Evolutionary conservation across 2,329 filamentous ascomycete genomes (phyloP).

Genomic region (Aureobasidium leucospermi): DNA sequence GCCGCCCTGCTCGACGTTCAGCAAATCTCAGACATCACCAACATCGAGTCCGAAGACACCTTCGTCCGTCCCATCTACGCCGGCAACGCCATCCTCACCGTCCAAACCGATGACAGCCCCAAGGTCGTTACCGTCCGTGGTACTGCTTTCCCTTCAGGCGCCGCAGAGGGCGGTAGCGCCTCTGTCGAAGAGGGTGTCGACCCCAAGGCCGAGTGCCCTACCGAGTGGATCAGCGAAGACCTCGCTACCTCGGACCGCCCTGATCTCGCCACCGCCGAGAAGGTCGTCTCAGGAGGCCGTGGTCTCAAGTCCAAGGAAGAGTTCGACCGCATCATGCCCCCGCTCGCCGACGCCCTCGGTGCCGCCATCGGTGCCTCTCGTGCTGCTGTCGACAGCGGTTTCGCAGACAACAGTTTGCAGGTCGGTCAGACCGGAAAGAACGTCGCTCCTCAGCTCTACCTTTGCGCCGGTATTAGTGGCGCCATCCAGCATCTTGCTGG

Average conservation of each 20-base stretch:
- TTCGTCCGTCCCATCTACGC: constrained; percentile 97
- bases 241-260: constrained; percentile 89
- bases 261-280: constrained; percentile 80
- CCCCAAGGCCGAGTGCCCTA: constrained; percentile 63
- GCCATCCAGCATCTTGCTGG: constrained; percentile 97
- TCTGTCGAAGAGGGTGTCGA: constrained; percentile 74
- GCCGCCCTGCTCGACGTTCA: constrained; percentile 87
- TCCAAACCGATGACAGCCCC: constrained; percentile 76
- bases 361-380: constrained; percentile 94
- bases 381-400: constrained; percentile 92
- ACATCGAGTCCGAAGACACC: constrained; percentile 76
- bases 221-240: constrained; percentile 91
- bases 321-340: constrained; percentile 86
- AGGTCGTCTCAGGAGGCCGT: constrained; percentile 87
- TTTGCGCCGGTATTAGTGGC: constrained; percentile 91
- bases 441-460: constrained; percentile 88
- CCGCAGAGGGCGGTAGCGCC: constrained; percentile 65
- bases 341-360: constrained; percentile 83
- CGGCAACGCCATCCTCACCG: constrained; percentile 92
- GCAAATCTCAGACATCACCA: constrained; percentile 87
- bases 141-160: constrained; percentile 77
- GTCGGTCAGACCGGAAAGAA: constrained; percentile 99
- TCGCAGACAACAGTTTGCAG: constrained; percentile 96
- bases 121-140: constrained; percentile 91
- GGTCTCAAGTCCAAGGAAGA: constrained; percentile 97